Conservation (phyloP, 352 stramenopile species). For the Hyaloperonospora arabidopsidis region DNA sequence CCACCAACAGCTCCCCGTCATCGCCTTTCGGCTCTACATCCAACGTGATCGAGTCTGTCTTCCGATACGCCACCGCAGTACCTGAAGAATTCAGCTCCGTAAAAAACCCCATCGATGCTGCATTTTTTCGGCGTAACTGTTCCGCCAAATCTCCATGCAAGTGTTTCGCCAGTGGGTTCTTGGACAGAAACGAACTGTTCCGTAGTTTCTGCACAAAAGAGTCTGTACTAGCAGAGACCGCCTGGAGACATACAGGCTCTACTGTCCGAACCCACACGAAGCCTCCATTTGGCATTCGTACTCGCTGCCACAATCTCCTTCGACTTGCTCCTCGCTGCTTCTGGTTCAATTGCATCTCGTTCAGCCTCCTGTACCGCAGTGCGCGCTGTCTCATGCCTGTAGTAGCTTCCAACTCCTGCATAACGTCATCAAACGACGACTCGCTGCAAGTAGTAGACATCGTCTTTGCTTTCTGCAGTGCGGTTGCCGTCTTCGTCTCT, state of each 20-base stretch:
- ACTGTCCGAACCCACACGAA: constrained; percentile 63
- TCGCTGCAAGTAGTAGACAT: constrained; percentile 21
- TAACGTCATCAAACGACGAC: constrained; percentile 16
- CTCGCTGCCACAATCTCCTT: constrained; percentile 52
- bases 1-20: constrained; percentile 26
- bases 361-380: constrained; percentile 50
- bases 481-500: constrained; percentile 9
- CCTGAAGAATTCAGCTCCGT: constrained; percentile 44
- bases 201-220: constrained; percentile 48
- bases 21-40: constrained; percentile 31
- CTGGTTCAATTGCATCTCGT: constrained; percentile 62
- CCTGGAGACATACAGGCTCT: constrained; percentile 12
- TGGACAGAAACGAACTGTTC: constrained; percentile 50
- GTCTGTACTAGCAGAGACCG: constrained; percentile 26
- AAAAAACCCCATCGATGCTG: constrained; percentile 61
- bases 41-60: constrained; percentile 44
- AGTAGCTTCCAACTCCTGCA: constrained; percentile 25
- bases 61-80: constrained; percentile 37
- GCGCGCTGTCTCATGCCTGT: constrained; percentile 45
- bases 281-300: constrained; percentile 41
- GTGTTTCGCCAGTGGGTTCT: constrained; percentile 37
- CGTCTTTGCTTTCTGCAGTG: constrained; percentile 27
- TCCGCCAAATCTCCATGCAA: constrained; percentile 45
- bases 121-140: constrained; percentile 73
- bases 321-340: constrained; percentile 50